Evolutionary conservation across 495 filamentous ascomycete species (phyloP).

Genomic region (Penicillium simplicissimum): DNA sequence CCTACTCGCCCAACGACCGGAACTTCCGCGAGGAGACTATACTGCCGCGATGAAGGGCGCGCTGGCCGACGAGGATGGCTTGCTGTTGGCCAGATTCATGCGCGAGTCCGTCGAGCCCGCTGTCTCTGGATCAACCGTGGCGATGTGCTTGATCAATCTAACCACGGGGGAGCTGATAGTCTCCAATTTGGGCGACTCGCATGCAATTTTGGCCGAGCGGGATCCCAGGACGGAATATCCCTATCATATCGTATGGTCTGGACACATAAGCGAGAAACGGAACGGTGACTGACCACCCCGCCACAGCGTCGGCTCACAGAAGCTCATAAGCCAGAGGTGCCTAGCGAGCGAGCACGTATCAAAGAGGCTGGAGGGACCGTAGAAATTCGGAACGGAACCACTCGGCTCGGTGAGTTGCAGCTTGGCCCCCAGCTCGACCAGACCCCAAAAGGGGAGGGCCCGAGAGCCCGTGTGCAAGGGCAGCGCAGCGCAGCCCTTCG

Average conservation of each 20-base stretch:
- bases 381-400: conserved; percentile 26
- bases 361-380: conserved; percentile 39
- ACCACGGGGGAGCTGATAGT: conserved; percentile 38
- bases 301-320: conserved; percentile 37
- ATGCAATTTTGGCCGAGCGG: conserved; percentile 39
- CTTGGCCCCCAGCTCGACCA: background rate
- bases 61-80: conserved; percentile 39
- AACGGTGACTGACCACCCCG: conserved; percentile 7
- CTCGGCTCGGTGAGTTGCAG: conserved; percentile 34
- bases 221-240: conserved; percentile 32
- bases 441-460: background rate
- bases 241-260: conserved; percentile 32
- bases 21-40: conserved; percentile 35
- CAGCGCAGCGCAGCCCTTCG: background rate
- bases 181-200: conserved; percentile 46
- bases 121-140: conserved; percentile 39
- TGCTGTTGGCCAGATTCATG: conserved; percentile 34
- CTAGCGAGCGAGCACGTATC: conserved; percentile 37
- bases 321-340: conserved; percentile 39
- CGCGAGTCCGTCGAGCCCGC: conserved; percentile 30
- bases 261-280: background rate
- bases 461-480: background rate
- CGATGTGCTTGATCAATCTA: conserved; percentile 40
- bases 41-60: conserved; percentile 37
- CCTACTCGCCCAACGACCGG: conserved; percentile 32